These are phyloP conservation scores for Aspergillus transmontanensis DNA, from an alignment of 2,329 filamentous ascomycete species.

Conservation along the genomic window DNA sequence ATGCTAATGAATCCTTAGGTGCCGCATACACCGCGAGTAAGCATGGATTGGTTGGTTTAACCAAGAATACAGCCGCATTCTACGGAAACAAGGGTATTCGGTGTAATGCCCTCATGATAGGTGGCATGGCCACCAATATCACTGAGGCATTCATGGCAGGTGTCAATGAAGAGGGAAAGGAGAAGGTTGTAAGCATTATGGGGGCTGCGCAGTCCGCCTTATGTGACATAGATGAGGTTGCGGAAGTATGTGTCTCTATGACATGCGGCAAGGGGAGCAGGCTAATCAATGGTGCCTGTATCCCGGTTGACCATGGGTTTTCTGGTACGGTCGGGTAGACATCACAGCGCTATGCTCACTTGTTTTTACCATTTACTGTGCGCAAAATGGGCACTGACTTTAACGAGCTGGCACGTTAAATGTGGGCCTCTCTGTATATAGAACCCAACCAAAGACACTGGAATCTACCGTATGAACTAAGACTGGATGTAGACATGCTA, in stretches of 20 bases:
- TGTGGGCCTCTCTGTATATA: no score
- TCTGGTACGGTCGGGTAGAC: background rate
- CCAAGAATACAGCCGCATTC: constrained; percentile 60
- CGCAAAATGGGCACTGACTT: no score
- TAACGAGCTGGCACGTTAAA: no score
- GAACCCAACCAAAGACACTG: no score
- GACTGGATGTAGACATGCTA: no score
- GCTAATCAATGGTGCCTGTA: constrained; percentile 33
- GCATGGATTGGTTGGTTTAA: constrained; percentile 57
- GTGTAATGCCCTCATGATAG: constrained; percentile 54
- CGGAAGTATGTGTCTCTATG: constrained; percentile 31
- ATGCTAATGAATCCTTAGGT: constrained; percentile 29
- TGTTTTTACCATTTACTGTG: background rate
- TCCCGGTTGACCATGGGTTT: constrained; percentile 34
- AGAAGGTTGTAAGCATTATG: constrained; percentile 20
- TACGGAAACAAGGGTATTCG: constrained; percentile 59
- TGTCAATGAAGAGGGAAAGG: constrained; percentile 27
- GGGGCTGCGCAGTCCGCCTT: constrained; percentile 18
- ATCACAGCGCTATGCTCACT: no score
- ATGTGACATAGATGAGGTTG: constrained; percentile 30
- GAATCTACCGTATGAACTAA: no score
- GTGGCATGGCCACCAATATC: constrained; percentile 61
- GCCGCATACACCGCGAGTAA: constrained; percentile 58
- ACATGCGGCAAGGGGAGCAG: constrained; percentile 27
- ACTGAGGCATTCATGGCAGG: constrained; percentile 42